Evolutionary conservation across 2,329 filamentous ascomycete genomes (phyloP).

Genomic region (Sclerotinia trifoliorum): DNA sequence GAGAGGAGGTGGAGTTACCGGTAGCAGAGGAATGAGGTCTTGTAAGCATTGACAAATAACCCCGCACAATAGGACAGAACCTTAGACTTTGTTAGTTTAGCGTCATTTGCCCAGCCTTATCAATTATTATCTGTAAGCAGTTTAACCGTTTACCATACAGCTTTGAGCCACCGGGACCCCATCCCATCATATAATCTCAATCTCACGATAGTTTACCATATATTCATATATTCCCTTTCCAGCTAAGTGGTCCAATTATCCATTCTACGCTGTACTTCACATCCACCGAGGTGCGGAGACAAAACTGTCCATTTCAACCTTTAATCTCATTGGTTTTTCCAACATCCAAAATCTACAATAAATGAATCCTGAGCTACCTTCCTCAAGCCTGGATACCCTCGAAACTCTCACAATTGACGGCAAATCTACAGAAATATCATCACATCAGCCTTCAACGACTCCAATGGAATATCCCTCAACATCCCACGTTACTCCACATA

Average conservation of each 20-base stretch:
- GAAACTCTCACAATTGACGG: background rate
- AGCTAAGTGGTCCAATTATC: background rate
- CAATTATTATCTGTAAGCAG: no score
- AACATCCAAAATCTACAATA: background rate
- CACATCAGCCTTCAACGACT: background rate
- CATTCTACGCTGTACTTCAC: background rate
- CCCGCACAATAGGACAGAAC: no score
- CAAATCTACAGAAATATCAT: background rate
- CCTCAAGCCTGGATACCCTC: background rate
- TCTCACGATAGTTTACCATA: no score
- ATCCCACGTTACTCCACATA: slow-evolving; percentile 7
- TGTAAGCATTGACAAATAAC: no score
- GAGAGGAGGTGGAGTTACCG: no score
- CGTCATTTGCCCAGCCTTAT: no score
- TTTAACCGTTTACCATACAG: no score
- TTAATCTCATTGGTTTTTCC: background rate
- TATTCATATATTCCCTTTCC: background rate
- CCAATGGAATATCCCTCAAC: background rate
- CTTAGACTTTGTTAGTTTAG: no score
- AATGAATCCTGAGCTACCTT: background rate
- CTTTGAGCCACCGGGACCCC: no score
- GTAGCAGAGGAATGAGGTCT: no score
- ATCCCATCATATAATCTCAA: no score
- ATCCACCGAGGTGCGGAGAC: background rate
- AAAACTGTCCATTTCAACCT: background rate